Evolutionary conservation across 257 asterid genomes (phyloP).

Genomic region (Solanum piurae): DNA sequence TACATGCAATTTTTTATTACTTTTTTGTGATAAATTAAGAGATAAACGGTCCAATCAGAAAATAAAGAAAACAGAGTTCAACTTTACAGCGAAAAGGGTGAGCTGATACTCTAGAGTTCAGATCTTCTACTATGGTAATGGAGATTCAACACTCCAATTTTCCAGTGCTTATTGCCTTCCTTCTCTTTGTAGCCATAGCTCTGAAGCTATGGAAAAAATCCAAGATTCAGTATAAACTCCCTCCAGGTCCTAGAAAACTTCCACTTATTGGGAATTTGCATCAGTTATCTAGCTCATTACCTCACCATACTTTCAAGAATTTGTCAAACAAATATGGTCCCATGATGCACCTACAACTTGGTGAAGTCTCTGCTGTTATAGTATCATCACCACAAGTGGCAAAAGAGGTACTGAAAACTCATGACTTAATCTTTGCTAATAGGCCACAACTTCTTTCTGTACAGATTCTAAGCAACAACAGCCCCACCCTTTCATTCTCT

Average conservation of each 20-base stretch:
- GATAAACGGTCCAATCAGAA: neutral
- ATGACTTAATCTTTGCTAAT: neutral
- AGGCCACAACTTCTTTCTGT: neutral
- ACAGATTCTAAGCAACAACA: neutral
- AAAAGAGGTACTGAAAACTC: neutral
- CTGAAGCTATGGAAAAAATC: neutral
- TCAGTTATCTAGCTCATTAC: neutral
- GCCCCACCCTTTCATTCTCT: neutral
- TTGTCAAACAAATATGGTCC: neutral
- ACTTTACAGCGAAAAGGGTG: neutral
- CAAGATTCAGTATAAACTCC: neutral
- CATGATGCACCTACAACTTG: neutral
- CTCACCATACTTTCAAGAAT: neutral
- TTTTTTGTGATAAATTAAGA: neutral
- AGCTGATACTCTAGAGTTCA: neutral
- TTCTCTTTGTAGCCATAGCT: neutral
- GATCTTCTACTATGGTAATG: neutral
- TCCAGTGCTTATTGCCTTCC: neutral
- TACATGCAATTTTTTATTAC: neutral
- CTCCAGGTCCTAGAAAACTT: neutral
- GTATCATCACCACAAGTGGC: neutral
- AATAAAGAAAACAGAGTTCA: neutral
- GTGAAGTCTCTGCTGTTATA: neutral
- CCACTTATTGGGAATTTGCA: neutral
- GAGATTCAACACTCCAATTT: neutral